These are phyloP conservation scores for Manihot esculenta DNA, from an alignment of 441 rosid species.

Conservation along the genomic window DNA sequence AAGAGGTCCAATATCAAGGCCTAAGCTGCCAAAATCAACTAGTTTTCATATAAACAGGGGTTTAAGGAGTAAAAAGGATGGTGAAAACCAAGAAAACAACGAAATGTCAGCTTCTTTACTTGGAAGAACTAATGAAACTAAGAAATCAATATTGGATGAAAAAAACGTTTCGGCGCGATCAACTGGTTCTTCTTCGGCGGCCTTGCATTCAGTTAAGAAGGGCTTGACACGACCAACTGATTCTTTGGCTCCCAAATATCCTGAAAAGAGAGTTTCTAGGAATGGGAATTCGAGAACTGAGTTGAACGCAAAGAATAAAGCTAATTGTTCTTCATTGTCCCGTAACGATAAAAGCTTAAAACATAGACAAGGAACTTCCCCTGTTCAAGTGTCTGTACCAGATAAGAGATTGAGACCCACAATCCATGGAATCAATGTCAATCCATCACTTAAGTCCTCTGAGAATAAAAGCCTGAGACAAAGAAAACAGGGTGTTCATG, in stretches of 20 bases:
- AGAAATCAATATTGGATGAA: conserved; percentile 15
- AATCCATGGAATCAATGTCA: conserved; percentile 13
- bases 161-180: conserved; percentile 28
- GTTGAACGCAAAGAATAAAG: conserved; percentile 33
- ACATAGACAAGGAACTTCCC: conserved; percentile 19
- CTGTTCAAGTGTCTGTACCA: conserved; percentile 21
- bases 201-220: conserved; percentile 21
- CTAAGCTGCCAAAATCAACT: conserved; percentile 11
- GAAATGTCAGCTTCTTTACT: conserved; percentile 23
- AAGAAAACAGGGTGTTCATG: conserved; percentile 3
- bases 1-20: conserved; percentile 18
- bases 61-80: conserved; percentile 14
- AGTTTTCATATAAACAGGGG: conserved; percentile 5
- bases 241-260: conserved; percentile 32
- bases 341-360: conserved; percentile 30
- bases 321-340: conserved; percentile 20
- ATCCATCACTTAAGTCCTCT: conserved; percentile 17
- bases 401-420: conserved; percentile 21
- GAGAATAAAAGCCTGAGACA: conserved; percentile 18
- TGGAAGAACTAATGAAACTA: conserved; percentile 30
- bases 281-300: conserved; percentile 23
- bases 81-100: conserved; percentile 8
- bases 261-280: conserved; percentile 22
- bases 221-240: conserved; percentile 16
- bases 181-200: conserved; percentile 18